Evolutionary conservation across 2,329 filamentous ascomycete genomes (phyloP).

Genomic region (Arthrobotrys sinensis): DNA sequence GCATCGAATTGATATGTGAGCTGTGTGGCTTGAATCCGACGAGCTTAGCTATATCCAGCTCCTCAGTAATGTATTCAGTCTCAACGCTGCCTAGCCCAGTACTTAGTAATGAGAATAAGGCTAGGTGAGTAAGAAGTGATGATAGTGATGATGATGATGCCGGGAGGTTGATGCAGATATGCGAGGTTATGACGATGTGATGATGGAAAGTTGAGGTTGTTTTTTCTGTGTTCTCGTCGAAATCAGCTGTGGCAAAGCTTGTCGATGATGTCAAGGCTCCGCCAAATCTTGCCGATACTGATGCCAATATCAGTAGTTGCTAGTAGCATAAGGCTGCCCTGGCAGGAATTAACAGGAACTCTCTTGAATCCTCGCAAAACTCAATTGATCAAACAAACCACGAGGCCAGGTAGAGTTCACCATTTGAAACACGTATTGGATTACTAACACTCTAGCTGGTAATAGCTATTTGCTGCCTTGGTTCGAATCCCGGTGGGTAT

Average conservation of each 20-base stretch:
- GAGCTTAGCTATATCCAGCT: no score
- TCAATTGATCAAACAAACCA: no score
- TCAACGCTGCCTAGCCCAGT: no score
- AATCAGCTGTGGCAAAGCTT: slow-evolving; percentile 23
- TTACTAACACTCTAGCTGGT: not conserved
- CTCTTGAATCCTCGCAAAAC: no score
- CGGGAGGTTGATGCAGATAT: not conserved
- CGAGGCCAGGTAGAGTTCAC: no score
- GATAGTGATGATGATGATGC: slow-evolving; percentile 8
- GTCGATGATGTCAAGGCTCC: slow-evolving; percentile 30
- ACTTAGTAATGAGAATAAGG: no score
- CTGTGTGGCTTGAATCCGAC: slow-evolving; percentile 6
- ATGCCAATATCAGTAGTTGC: not conserved
- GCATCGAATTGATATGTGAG: not conserved
- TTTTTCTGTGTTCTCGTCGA: not conserved
- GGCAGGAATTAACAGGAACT: not conserved
- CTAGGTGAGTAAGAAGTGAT: no score
- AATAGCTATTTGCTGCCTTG: no score
- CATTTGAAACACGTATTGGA: slow-evolving; percentile 1
- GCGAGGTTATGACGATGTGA: slow-evolving; percentile 24
- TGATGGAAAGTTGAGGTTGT: slow-evolving; percentile 31
- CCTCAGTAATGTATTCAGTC: no score
- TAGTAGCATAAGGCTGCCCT: not conserved
- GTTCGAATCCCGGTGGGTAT: no score
- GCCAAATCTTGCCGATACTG: slow-evolving; percentile 9